These are phyloP conservation scores for Rhizodiscina lignyota DNA, from an alignment of 495 filamentous ascomycete genomes.

Conservation along the genomic window DNA sequence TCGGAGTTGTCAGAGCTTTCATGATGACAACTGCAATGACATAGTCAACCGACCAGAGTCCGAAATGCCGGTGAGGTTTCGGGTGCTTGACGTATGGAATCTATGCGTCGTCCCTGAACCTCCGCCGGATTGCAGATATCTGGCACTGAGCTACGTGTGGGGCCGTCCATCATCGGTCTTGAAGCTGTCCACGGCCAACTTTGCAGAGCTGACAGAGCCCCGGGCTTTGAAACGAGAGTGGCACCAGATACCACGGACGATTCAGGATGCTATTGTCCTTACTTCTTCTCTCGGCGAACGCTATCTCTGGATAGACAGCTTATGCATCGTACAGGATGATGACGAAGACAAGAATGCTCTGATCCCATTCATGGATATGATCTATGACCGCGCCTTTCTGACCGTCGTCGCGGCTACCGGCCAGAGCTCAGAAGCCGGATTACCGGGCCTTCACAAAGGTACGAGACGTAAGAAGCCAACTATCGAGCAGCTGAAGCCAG, in stretches of 20 bases:
- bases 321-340: conserved; percentile 9
- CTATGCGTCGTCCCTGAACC: too few relatives aligned
- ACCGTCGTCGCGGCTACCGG: not conserved
- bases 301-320: conserved; percentile 10
- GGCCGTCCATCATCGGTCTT: too few relatives aligned
- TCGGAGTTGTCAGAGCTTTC: too few relatives aligned
- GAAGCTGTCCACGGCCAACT: not conserved
- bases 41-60: too few relatives aligned
- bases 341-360: not conserved
- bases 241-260: conserved; percentile 3
- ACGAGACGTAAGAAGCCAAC: too few relatives aligned
- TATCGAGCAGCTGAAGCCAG: too few relatives aligned
- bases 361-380: not conserved
- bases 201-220: not conserved
- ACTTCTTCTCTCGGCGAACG: not conserved
- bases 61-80: too few relatives aligned
- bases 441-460: too few relatives aligned
- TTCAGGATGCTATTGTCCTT: conserved; percentile 6
- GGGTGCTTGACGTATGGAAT: too few relatives aligned
- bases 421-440: not conserved
- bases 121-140: not conserved
- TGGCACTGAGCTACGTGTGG: not conserved
- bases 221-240: not conserved
- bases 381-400: not conserved
- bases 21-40: too few relatives aligned